Evolutionary conservation across 148 eudicot genomes (phyloP).

Genomic region (Rhododendron henanense): DNA sequence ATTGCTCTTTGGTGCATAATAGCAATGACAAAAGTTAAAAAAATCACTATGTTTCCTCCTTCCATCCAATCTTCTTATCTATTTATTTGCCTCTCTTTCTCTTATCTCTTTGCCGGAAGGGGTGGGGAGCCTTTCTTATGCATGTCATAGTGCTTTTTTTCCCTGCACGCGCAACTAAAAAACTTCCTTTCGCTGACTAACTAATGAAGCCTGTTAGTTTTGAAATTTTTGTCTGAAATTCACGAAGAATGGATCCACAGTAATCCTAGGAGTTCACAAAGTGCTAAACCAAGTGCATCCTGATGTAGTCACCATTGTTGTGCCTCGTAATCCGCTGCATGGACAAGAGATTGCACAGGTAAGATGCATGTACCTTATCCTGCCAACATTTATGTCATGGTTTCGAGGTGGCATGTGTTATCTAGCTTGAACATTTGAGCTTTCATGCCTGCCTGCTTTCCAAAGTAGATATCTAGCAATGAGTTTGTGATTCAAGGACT

Average conservation of each 20-base stretch:
- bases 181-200: not conserved
- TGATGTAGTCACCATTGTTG: constrained; percentile 59
- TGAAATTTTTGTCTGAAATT: constrained; percentile 13
- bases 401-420: not conserved
- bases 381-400: not conserved
- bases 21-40: not conserved
- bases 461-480: not conserved
- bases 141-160: not conserved
- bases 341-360: constrained; percentile 63
- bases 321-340: constrained; percentile 75
- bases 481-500: not conserved
- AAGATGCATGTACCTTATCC: constrained; percentile 20
- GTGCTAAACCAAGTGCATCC: constrained; percentile 46
- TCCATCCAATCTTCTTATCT: not conserved
- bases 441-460: not conserved
- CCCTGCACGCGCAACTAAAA: not conserved
- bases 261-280: constrained; percentile 63
- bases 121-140: not conserved
- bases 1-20: not conserved
- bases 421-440: not conserved
- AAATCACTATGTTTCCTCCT: not conserved
- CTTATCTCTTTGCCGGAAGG: not conserved
- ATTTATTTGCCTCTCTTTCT: not conserved
- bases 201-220: constrained; percentile 5
- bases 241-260: constrained; percentile 36